Base-by-base conservation (phyloP, 441 rosid genomes). In the Omphalea diandra region DNA sequence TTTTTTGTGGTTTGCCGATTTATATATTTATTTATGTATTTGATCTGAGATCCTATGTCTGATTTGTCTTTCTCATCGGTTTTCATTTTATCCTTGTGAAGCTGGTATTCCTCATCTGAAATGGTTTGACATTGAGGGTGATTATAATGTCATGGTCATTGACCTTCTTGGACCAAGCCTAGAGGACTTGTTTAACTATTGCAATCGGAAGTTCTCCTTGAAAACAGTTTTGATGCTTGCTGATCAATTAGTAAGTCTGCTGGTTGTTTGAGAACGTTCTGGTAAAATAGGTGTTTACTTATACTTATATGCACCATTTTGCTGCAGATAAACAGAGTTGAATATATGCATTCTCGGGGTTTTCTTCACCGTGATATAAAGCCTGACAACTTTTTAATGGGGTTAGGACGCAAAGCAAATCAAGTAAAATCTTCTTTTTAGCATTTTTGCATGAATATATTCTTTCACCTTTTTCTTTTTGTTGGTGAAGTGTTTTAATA, bases 311-410 rank as follows among this genome's bases (percentile, higher is more conserved):
- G 47, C 57, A 63, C n/a, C 27, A 53, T 36, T 44, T 8, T 55
- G 33, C 63, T 49, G 71, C 79, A 91, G 99, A 87, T 96, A 70
- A 91, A 87, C 82, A 90, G 98, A 86, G 96, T 96, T 55, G 99
- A 96, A 60, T 93, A 86, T 70, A 87, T 93, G 98, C 99, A 96
- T 68, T 84, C 97, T 27, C 83, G 93, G 60, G 98, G 99, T 60
- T 93, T 96, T 80, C 99, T 96, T 85, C 99, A 96, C 79, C 94
- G 99, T 75, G 99, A 96, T 79, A 93, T 96, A 75, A 96, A 96
- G 84, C 99, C 99, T 47, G 99, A 96, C 83, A 96, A 96, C 75
- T 96, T 93, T 71, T 82, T 96, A 70, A 93, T 96, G 98, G 99
- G 99, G 43, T 80, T 91, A 31, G 97, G 97, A 46, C 94, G 97